These are phyloP conservation scores for Coelastrella sp. DNA, from an alignment of 139 green algal genomes.

Conservation along the genomic window DNA sequence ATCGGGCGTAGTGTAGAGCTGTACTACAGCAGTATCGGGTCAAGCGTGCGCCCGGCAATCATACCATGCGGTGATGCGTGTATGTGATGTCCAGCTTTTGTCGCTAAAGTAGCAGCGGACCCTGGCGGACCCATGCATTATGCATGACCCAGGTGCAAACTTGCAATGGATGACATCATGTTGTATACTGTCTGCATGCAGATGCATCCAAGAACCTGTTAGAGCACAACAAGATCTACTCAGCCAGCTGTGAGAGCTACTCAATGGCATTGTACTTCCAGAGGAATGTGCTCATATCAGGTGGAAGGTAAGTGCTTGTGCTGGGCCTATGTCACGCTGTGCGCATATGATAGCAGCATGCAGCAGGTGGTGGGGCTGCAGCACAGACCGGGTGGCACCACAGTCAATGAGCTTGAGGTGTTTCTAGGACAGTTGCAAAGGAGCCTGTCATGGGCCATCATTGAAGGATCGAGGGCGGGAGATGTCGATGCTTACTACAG, in stretches of 20 bases:
- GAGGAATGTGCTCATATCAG: slow-evolving; percentile 39
- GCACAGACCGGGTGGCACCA: not conserved
- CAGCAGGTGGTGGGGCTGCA: not conserved
- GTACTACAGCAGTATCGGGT: not conserved
- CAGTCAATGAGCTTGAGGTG: no score
- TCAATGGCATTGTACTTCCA: slow-evolving; percentile 36
- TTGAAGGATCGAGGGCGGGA: no score
- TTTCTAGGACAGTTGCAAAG: no score
- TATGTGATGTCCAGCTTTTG: no score
- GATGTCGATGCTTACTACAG: no score
- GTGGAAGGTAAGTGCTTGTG: not conserved
- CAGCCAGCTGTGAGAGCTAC: slow-evolving; percentile 31
- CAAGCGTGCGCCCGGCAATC: no score
- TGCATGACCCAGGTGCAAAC: not conserved
- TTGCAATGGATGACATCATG: not conserved
- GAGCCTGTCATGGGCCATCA: no score
- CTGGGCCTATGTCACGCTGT: not conserved
- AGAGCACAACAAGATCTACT: slow-evolving; percentile 42
- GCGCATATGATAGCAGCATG: not conserved
- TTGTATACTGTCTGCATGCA: not conserved
- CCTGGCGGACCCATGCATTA: not conserved
- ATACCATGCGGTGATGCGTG: no score
- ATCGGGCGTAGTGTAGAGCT: not conserved
- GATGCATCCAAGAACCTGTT: slow-evolving; percentile 34
- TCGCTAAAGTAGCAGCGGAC: not conserved